These are phyloP conservation scores for Hypoxylon sp. DNA, from an alignment of 2,329 filamentous ascomycete genomes.

Conservation along the genomic window DNA sequence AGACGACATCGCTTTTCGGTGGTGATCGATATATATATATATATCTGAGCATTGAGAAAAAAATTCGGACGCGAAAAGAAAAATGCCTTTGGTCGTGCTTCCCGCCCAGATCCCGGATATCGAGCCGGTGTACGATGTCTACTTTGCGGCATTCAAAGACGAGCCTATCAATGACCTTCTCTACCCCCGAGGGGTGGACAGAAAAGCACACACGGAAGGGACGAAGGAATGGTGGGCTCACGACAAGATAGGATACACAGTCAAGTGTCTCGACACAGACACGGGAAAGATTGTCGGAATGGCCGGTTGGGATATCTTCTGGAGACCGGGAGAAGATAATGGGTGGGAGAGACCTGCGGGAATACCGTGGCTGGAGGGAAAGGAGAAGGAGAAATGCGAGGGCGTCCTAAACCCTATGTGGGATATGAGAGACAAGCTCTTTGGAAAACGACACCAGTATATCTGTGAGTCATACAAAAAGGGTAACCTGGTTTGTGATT, in stretches of 20 bases:
- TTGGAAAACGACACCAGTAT: slow-evolving; percentile 36
- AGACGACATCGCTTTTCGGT: neutral
- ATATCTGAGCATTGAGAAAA: neutral
- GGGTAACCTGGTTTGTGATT: neutral
- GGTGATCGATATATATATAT: too few relatives aligned
- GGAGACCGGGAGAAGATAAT: slow-evolving; percentile 31
- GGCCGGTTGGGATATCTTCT: slow-evolving; percentile 43
- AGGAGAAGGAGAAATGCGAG: slow-evolving; percentile 36
- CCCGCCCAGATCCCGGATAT: slow-evolving; percentile 39
- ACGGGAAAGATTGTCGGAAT: slow-evolving; percentile 41
- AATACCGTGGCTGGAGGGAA: slow-evolving; percentile 37
- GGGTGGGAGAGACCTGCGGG: slow-evolving; percentile 37
- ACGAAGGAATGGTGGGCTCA: slow-evolving; percentile 27
- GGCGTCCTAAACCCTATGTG: slow-evolving; percentile 34
- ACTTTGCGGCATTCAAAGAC: slow-evolving; percentile 40
- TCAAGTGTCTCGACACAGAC: slow-evolving; percentile 41
- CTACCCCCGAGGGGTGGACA: slow-evolving; percentile 28
- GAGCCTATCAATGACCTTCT: slow-evolving; percentile 29
- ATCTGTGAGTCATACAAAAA: slow-evolving; percentile 34
- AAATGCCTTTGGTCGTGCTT: slow-evolving; percentile 39
- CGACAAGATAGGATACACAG: slow-evolving; percentile 30
- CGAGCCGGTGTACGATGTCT: slow-evolving; percentile 38
- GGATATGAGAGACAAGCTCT: slow-evolving; percentile 40
- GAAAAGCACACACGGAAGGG: slow-evolving; percentile 24
- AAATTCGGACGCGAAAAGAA: neutral